Conservation (phyloP, 1,284 basidiomycete species). For the Pseudozyma thailandica region DNA sequence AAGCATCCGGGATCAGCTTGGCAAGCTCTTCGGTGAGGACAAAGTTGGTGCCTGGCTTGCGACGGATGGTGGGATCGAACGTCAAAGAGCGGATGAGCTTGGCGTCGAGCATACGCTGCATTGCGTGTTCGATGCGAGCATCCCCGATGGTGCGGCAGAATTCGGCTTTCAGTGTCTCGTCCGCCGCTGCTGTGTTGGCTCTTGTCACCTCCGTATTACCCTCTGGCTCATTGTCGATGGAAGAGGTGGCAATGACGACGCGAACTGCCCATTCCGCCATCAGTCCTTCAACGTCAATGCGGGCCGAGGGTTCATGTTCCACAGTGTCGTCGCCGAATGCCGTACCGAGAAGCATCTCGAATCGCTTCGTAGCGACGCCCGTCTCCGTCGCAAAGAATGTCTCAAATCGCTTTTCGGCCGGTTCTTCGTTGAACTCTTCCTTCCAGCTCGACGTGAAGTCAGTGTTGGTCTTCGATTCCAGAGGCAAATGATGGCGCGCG, state of each 20-base stretch:
- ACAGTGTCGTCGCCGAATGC: constrained; percentile 13
- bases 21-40: constrained; percentile 36
- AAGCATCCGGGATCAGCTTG: constrained; percentile 21
- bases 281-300: not conserved
- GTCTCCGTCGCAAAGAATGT: constrained; percentile 21
- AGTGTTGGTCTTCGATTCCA: constrained; percentile 8
- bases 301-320: not conserved
- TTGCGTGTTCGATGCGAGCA: constrained; percentile 36
- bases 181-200: not conserved
- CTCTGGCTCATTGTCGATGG: constrained; percentile 1
- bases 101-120: constrained; percentile 36
- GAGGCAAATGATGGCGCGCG: constrained; percentile 33
- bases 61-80: constrained; percentile 24
- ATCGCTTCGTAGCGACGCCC: constrained; percentile 28
- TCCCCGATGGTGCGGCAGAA: constrained; percentile 37
- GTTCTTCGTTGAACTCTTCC: constrained; percentile 26
- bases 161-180: constrained; percentile 24
- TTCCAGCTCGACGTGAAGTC: constrained; percentile 46
- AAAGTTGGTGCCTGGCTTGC: constrained; percentile 48
- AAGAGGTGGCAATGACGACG: constrained; percentile 17
- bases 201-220: not conserved
- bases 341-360: constrained; percentile 26
- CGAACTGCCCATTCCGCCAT: constrained; percentile 46
- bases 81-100: constrained; percentile 30
- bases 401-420: constrained; percentile 21